Conservation (phyloP, 169 alveolate genomes). For the Miamiensis avidus region DNA sequence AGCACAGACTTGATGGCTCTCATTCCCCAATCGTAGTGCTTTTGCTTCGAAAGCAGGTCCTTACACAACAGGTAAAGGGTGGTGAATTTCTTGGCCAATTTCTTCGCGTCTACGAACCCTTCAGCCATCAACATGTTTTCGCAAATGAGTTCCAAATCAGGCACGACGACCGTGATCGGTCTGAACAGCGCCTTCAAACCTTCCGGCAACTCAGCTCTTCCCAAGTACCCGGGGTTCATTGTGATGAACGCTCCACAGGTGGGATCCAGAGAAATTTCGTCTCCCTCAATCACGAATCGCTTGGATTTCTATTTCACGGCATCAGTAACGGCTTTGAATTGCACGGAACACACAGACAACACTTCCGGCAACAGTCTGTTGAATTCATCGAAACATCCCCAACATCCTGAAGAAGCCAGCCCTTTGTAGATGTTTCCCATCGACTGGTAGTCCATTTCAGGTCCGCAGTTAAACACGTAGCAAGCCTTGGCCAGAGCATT, state of each 20-base stretch:
- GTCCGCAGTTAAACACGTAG: conserved; percentile 95
- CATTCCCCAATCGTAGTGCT: conserved; percentile 97
- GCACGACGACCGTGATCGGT: conserved; percentile 95
- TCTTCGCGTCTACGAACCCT: conserved; percentile 95
- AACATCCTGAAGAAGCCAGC: conserved; percentile 95
- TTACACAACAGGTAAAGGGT: conserved; percentile 91
- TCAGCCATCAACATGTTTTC: conserved; percentile 98
- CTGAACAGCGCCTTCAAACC: conserved; percentile 95
- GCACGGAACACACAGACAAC: conserved; percentile 95
- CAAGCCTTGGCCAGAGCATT: conserved; percentile 96
- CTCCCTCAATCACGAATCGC: conserved; percentile 91
- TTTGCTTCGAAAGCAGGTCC: conserved; percentile 91
- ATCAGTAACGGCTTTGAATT: conserved; percentile 95
- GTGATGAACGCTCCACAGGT: conserved; percentile 96
- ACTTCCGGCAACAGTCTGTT: conserved; percentile 96
- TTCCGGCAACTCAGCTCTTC: conserved; percentile 96
- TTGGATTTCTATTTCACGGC: conserved; percentile 87
- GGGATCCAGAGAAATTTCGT: conserved; percentile 92
- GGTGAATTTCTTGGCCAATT: conserved; percentile 92
- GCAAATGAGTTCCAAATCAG: conserved; percentile 95
- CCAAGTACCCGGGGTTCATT: conserved; percentile 96
- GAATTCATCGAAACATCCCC: conserved; percentile 99
- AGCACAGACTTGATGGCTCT: conserved; percentile 96
- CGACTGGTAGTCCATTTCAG: conserved; percentile 95
- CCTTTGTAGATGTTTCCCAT: conserved; percentile 98